phyloP scores from a whole-genome alignment of 306 rosid species.

The Luffa acutangula region DNA sequence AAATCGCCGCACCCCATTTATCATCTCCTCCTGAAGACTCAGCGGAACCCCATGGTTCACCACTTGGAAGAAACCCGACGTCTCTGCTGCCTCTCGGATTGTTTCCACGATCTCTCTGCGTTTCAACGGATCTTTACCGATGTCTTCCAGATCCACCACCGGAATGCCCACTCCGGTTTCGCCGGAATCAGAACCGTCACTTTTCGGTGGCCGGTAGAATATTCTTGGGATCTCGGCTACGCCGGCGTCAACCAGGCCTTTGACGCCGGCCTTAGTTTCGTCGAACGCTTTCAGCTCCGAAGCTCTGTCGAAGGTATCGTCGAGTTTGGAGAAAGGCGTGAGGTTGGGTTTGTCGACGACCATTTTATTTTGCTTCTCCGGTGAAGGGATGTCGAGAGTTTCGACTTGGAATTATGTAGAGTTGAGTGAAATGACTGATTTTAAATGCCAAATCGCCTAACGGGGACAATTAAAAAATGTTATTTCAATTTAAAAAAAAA shows the following conservation, averaged over 20 bases:
- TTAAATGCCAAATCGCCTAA: too few species aligned
- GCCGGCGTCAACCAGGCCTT: background rate
- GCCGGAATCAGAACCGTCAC: background rate
- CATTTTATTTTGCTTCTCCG: too few species aligned
- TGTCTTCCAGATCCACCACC: background rate
- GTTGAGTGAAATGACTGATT: too few species aligned
- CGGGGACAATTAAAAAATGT: too few species aligned
- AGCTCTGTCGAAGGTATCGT: too few species aligned
- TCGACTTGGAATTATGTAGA: too few species aligned
- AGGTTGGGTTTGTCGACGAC: too few species aligned
- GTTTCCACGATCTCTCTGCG: constrained; percentile 19
- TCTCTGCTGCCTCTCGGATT: constrained; percentile 20
- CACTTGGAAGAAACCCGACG: constrained; percentile 41
- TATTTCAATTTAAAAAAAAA: too few species aligned
- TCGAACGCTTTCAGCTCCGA: too few species aligned
- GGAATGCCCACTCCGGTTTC: constrained; percentile 20
- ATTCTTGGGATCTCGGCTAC: constrained; percentile 23
- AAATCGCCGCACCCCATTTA: constrained; percentile 20
- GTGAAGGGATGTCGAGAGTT: too few species aligned
- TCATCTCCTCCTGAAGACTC: constrained; percentile 22
- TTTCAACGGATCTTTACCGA: background rate
- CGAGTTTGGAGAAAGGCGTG: too few species aligned
- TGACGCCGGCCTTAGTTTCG: too few species aligned
- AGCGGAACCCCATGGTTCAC: constrained; percentile 32
- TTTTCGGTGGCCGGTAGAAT: constrained; percentile 12